Evolutionary conservation across 768 basidiomycete species (phyloP), one percentile per base, ranked within the genome.

Genomic region (Tephrocybe rancida): DNA sequence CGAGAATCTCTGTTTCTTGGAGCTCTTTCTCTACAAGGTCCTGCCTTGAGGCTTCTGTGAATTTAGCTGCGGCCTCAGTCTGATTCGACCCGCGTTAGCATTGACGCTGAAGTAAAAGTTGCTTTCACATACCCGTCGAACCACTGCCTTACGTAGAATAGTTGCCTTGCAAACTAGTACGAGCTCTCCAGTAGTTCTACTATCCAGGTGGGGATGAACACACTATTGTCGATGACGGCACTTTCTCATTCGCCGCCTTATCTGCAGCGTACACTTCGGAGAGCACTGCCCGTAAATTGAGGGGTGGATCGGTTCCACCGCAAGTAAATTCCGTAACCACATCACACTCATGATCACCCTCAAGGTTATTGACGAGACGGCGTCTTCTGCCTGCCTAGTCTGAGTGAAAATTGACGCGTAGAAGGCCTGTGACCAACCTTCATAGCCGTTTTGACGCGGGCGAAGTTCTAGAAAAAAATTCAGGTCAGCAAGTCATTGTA

Each of bases 231-330:
- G 85, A 73, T 5, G 81, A 70, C n/a, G 77, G 57, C 10, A 84
- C 60, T 26, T 73, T 71, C 13, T 64, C 61, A 38, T 73, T 71
- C 24, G 77, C 67, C 6, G 66, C 64, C 67, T 90, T 90, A 69
- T 89, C 88, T 30, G 82, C 77, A 8, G 80, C 76, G 58, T 89
- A 83, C 2, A 90, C 76, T 52, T 90, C 88, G 9, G 88, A 76
- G 16, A 90, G 74, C 27, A 88, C 77, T 22, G 86, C 84, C 88
- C 89, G 56, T 16, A 18, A n/a, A n/a, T n/a, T 16, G 25, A 44
- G 16, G 24, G 14, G 30, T 43, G 26, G n/a, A 43, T 48, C 29
- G 51, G 38, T 18, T 27, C 19, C 8, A 26, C 21, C 6, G 11
- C 1, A 10, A 47, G 26, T n/a, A 21, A n/a, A 37, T 13, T 8